A percentile compares a stretch with the other conserved stretches of the same genome.
phyloP scores from a whole-genome alignment of 257 asterid species.

The Parsonsia alboflavescens region DNA sequence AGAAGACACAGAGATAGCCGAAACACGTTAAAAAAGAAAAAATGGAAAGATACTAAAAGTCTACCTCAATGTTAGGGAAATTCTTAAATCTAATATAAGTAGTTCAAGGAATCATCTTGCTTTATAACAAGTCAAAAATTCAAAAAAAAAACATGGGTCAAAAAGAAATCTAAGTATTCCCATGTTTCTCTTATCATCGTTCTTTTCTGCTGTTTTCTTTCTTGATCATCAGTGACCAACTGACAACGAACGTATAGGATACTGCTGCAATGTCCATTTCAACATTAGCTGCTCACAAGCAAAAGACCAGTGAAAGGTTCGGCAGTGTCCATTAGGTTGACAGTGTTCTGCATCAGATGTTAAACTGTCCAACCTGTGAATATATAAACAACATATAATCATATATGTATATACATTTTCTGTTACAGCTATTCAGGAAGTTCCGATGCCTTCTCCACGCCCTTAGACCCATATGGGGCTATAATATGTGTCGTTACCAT shows the following conservation, averaged over 20 bases:
- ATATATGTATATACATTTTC: not conserved
- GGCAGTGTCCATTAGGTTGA: slow-evolving; percentile 2
- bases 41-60: too few species aligned
- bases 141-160: not conserved
- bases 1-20: too few species aligned
- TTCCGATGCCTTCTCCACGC: slow-evolving; percentile 47
- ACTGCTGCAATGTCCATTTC: not conserved
- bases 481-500: slow-evolving; percentile 32
- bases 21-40: too few species aligned
- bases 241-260: not conserved
- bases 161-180: not conserved
- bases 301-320: not conserved
- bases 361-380: not conserved
- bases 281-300: not conserved
- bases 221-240: not conserved
- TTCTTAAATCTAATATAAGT: too few species aligned
- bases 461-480: slow-evolving; percentile 46
- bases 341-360: not conserved
- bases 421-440: slow-evolving; percentile 10
- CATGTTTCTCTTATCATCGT: not conserved
- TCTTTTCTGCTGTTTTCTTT: not conserved
- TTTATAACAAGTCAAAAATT: not conserved
- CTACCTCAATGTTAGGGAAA: too few species aligned
- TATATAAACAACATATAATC: not conserved
- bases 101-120: too few species aligned